Conservation (phyloP, 164 flowering plant species). For the Stephania japonica region DNA sequence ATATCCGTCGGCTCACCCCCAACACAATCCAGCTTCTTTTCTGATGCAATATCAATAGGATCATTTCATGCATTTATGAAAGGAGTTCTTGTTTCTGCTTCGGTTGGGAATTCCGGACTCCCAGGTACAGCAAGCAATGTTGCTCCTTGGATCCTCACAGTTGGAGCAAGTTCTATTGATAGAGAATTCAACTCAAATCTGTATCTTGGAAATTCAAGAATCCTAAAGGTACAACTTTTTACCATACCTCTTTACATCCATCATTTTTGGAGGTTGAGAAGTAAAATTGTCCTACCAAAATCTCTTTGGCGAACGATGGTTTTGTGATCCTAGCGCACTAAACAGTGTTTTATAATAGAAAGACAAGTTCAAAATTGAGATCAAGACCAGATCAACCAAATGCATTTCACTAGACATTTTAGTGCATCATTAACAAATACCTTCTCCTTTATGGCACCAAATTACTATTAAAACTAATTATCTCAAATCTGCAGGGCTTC, state of each 20-base stretch:
- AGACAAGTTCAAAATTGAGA: no score
- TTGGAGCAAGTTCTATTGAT: slow-evolving; percentile 39
- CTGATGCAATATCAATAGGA: slow-evolving; percentile 36
- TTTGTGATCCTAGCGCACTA: no score
- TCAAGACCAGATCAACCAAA: no score
- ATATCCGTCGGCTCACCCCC: slow-evolving; percentile 34
- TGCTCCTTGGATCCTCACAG: slow-evolving; percentile 47
- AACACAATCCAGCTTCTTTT: slow-evolving; percentile 25
- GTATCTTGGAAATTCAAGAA: slow-evolving; percentile 12
- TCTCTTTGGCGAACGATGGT: no score
- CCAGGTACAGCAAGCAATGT: slow-evolving; percentile 25
- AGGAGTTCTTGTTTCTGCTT: slow-evolving; percentile 37
- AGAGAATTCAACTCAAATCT: slow-evolving; percentile 20
- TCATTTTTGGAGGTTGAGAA: no score
- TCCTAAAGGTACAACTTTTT: slow-evolving; percentile 21
- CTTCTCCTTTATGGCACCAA: background rate
- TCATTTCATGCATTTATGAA: slow-evolving; percentile 42
- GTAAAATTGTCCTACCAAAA: no score
- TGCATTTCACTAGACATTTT: no score
- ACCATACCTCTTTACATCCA: background rate
- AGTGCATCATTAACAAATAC: no score
- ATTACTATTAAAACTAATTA: background rate
- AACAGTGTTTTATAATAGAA: no score
- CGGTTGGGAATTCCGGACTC: slow-evolving; percentile 39
- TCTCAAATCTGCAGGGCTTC: slow-evolving; percentile 25